Evolutionary conservation across 106 monocot species (phyloP), one percentile per base, ranked within the genome.

Genomic region (Platanthera zijinensis): DNA sequence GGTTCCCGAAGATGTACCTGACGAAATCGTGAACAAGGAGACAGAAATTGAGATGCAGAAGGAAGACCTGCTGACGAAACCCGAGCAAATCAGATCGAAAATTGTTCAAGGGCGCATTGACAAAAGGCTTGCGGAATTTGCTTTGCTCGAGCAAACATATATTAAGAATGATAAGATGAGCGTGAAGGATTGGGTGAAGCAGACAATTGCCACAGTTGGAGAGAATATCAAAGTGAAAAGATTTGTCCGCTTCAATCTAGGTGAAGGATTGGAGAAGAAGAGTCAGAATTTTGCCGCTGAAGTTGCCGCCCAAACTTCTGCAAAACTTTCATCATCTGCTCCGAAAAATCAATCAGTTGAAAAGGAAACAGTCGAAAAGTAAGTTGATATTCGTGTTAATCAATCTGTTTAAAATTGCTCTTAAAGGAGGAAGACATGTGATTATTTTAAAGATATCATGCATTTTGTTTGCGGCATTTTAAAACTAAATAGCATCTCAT

Each of bases 221-320:
- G 96, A 96, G 73, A 96, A 96, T 75, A 96, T 96, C 9, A 93
- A 91, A 84, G 96, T 96, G 11, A 87, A 75, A 18, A 89, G 96
- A 74, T 96, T 93, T 80, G 80, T 86, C 39, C 81, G 96, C 1
- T 93, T 80, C 78, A 96, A 96, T 81, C 91, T 96, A 48, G 96
- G 96, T 21, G 96, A 96, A 78, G 96, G 96, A 13, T 84, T 96
- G 80, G 89, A 91, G 77, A 96, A 89, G 87, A 96, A 88, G 75
- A 89, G 82, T 80, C 93, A 89, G 81, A 86, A 96, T 73, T 96
- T 96, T 75, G 96, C 96, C 73, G 86, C 96, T 50, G 96, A 97
- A 79, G 96, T 93, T 50, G 96, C 93, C 57, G 96, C 93, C 9
- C 96, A 97, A 81, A 93, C 96, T 56, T 81, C 84, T 0, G 89